Conservation (phyloP, 306 rosid species). For the Corylus americana region DNA sequence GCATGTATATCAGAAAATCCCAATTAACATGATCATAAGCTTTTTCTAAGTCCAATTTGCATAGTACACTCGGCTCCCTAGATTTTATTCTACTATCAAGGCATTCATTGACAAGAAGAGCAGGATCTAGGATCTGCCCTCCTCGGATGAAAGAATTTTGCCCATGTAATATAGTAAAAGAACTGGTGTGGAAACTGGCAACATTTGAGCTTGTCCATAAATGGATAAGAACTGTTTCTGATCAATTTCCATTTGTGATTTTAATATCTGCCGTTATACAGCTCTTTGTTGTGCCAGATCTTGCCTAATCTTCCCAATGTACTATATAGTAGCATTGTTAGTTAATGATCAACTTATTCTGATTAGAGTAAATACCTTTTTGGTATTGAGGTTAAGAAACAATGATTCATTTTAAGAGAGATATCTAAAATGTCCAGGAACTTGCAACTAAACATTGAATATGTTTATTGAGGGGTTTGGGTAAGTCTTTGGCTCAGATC, state of each 20-base stretch:
- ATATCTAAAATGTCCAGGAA: neutral
- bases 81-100: no score
- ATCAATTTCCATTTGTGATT: neutral
- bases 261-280: neutral
- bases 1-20: no score
- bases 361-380: neutral
- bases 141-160: no score
- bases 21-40: no score
- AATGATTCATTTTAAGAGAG: neutral
- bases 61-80: no score
- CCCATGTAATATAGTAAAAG: no score
- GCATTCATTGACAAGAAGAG: no score
- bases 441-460: neutral
- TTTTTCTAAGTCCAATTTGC: no score
- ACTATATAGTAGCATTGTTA: neutral
- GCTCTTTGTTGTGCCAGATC: neutral
- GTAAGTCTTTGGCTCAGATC: neutral
- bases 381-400: neutral
- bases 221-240: neutral
- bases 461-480: neutral
- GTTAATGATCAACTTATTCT: neutral
- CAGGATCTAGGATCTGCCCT: no score
- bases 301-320: neutral
- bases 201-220: neutral
- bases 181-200: neutral